Evolutionary conservation across 306 rosid species (phyloP).

Genomic region (Trichosanthes cucumerina): DNA sequence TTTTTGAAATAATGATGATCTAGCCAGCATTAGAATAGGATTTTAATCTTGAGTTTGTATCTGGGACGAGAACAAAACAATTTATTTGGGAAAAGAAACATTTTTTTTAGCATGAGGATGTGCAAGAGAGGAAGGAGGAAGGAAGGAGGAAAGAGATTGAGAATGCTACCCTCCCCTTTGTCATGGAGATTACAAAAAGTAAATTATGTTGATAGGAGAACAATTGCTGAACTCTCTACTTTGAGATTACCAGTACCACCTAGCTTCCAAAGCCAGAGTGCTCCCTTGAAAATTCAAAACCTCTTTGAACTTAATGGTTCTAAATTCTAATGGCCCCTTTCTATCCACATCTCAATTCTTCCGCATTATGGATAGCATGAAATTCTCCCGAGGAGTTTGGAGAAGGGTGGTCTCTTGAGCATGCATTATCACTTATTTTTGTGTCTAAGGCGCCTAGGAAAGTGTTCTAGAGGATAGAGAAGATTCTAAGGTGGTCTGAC

Average conservation of each 20-base stretch:
- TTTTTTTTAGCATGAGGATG: not conserved
- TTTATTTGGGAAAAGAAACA: not conserved
- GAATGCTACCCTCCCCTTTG: not conserved
- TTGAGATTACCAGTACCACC: not conserved
- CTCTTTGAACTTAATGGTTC: not conserved
- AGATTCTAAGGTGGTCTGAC: not conserved
- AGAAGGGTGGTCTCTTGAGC: not conserved
- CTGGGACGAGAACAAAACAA: not conserved
- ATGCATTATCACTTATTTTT: not conserved
- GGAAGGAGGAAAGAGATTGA: not conserved
- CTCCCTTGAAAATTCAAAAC: not conserved
- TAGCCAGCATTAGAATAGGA: not conserved
- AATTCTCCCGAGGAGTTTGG: not conserved
- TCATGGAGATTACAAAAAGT: not conserved
- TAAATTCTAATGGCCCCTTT: not conserved
- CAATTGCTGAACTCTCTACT: not conserved
- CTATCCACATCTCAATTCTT: not conserved
- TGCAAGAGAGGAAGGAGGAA: not conserved
- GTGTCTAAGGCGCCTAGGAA: not conserved
- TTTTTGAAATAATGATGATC: not conserved
- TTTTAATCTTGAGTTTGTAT: not conserved
- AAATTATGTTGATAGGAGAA: not conserved
- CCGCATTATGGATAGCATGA: not conserved
- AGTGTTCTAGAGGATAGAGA: not conserved
- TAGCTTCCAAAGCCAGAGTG: not conserved